Evolutionary conservation across 352 stramenopile species (phyloP), one percentile per base, ranked within the genome.

Genomic region (Phytophthora cactorum): DNA sequence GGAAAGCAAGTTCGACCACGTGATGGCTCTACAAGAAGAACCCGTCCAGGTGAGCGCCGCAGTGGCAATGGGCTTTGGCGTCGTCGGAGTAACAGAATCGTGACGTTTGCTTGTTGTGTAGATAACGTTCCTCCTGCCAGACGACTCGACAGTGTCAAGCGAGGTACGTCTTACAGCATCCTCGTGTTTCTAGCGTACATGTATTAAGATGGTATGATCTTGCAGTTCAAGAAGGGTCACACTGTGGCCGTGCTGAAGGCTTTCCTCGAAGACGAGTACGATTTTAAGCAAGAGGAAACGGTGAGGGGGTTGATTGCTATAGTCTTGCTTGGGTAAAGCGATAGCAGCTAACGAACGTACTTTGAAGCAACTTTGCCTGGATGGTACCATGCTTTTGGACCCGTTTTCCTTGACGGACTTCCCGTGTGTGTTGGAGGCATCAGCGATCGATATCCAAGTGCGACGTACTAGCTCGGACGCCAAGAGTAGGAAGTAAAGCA

Each of bases 361-460:
- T 51, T 10, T 61, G 36, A 45, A 86, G 82, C 69, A 78, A 76
- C 65, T 89, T 28, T 88, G 46, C 25, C 51, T 87, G 31, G 68
- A 75, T 11, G 70, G 67, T 5, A 58, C 56, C 8, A 8, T 74
- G 1, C 79, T 91, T 69, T 72, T 91, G 36, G 82, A 91, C 51
- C 82, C 82, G 12, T 82, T 89, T 39, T 89, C 80, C 12, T 68
- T 89, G 44, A 91, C 80, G 4, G 82, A 91, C 63, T 91, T 91
- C 65, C 63, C 75, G 2, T 56, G 52, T 8, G 69, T 88, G 12
- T 62, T 82, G 41, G 60, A 64, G 1, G 72, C 78, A 1, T 59
- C 52, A 29, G 60, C 63, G 28, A 76, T 89, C 53, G 65, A 81
- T 14, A 75, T 90, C 46, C 62, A 74, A 59, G 82, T 89, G 54